Conservation (phyloP, 345 rosid species). For the Brassica nigra region DNA sequence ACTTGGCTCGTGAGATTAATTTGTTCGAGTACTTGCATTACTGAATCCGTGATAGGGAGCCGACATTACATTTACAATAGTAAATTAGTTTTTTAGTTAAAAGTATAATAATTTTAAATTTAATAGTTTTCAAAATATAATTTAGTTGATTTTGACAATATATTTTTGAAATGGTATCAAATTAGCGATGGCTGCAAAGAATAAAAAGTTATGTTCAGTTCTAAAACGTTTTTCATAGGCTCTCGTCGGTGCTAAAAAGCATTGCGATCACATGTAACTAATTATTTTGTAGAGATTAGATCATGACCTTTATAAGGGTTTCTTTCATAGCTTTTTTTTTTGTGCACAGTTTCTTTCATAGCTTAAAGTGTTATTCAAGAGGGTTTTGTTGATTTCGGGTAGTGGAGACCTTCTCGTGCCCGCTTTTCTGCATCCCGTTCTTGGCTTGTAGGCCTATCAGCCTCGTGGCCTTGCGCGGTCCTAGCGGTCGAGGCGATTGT, state of each 20-base stretch:
- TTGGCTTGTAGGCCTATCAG: no score
- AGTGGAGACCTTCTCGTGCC: no score
- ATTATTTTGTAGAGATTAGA: background rate
- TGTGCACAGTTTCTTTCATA: no score
- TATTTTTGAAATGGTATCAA: background rate
- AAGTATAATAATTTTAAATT: background rate
- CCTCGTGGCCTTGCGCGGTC: no score
- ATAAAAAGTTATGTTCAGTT: background rate
- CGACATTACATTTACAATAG: background rate
- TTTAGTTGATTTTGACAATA: background rate
- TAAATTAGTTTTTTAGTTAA: background rate
- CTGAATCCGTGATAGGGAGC: constrained; percentile 3
- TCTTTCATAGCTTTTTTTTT: no score
- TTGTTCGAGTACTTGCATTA: constrained; percentile 27
- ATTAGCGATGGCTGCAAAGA: background rate
- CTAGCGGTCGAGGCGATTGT: no score
- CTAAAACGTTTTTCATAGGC: background rate
- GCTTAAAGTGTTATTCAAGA: no score
- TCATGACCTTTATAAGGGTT: background rate
- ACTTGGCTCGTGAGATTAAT: constrained; percentile 30
- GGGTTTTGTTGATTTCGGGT: no score
- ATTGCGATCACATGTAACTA: background rate
- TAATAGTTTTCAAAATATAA: background rate
- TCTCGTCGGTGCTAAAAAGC: background rate
- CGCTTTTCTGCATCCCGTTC: no score